phyloP scores from a whole-genome alignment of 176 grass and related monocot species.

The Musa acuminata region DNA sequence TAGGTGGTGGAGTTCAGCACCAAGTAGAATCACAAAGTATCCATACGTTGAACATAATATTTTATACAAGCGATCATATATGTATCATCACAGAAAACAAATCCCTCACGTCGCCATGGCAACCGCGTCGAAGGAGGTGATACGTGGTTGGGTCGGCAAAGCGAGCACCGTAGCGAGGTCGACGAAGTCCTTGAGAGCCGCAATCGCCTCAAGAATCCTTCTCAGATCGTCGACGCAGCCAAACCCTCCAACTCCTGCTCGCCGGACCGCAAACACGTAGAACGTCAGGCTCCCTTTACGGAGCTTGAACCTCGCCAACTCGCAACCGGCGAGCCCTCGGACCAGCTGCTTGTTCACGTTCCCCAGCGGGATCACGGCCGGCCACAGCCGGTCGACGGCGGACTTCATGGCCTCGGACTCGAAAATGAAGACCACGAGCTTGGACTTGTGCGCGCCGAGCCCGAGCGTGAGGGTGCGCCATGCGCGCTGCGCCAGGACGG shows the following conservation, averaged over 20 bases:
- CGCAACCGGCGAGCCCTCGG: constrained; percentile 63
- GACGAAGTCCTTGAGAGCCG: constrained; percentile 79
- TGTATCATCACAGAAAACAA: no score
- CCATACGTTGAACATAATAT: no score
- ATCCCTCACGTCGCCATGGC: constrained; percentile 35
- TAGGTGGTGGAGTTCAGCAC: no score
- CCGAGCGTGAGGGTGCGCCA: constrained; percentile 95
- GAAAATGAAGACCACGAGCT: constrained; percentile 82
- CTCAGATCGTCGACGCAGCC: constrained; percentile 66
- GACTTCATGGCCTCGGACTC: constrained; percentile 76
- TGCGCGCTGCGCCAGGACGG: constrained; percentile 88
- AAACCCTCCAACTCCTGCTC: constrained; percentile 66
- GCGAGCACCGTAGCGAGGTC: constrained; percentile 91
- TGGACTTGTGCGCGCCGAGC: constrained; percentile 92
- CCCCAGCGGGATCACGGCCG: constrained; percentile 64
- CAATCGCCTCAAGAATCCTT: constrained; percentile 56
- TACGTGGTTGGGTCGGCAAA: constrained; percentile 68
- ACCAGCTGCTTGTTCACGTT: constrained; percentile 94
- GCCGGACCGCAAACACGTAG: constrained; percentile 90
- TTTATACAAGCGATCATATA: no score
- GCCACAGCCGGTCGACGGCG: no score
- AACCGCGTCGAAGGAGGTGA: constrained; percentile 51
- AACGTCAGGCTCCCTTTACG: constrained; percentile 88
- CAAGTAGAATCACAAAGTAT: no score
- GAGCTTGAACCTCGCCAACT: constrained; percentile 94